These are phyloP conservation scores for Carex pumila DNA, from an alignment of 176 grass and related monocot species.

Conservation along the genomic window DNA sequence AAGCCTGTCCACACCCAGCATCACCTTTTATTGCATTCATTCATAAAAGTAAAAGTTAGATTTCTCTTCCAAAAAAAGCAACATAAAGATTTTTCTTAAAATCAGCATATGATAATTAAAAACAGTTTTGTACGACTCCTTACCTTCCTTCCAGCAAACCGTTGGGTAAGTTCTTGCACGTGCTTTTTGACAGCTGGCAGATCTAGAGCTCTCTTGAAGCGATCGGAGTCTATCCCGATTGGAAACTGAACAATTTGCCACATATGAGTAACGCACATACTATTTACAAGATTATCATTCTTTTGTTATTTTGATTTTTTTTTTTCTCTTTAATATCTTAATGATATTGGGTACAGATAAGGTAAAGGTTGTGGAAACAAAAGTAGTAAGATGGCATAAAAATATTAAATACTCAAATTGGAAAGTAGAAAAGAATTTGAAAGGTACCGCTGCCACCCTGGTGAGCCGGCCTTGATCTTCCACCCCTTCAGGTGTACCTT, in stretches of 20 bases:
- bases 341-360: not conserved
- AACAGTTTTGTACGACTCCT: slow-evolving; percentile 7
- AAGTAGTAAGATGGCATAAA: not conserved
- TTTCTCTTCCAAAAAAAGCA: slow-evolving; percentile 8
- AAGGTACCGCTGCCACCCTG: slow-evolving; percentile 83
- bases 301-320: not conserved
- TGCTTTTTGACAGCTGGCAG: slow-evolving; percentile 68
- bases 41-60: slow-evolving; percentile 22
- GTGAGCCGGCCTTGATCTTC: slow-evolving; percentile 97
- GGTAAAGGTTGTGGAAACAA: not conserved
- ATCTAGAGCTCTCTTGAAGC: slow-evolving; percentile 93
- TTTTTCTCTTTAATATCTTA: not conserved
- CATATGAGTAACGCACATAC: slow-evolving; percentile 5
- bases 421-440: not conserved
- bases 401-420: not conserved
- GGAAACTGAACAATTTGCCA: slow-evolving; percentile 91
- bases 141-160: slow-evolving; percentile 87
- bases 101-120: not conserved
- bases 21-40: slow-evolving; percentile 56
- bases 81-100: not conserved
- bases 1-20: slow-evolving; percentile 97
- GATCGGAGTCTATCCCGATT: slow-evolving; percentile 99
- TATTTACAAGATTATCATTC: not conserved
- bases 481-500: slow-evolving; percentile 96
- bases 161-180: slow-evolving; percentile 51